phyloP scores from a whole-genome alignment of 495 filamentous ascomycete species.

The Annulohypoxylon moriforme region DNA sequence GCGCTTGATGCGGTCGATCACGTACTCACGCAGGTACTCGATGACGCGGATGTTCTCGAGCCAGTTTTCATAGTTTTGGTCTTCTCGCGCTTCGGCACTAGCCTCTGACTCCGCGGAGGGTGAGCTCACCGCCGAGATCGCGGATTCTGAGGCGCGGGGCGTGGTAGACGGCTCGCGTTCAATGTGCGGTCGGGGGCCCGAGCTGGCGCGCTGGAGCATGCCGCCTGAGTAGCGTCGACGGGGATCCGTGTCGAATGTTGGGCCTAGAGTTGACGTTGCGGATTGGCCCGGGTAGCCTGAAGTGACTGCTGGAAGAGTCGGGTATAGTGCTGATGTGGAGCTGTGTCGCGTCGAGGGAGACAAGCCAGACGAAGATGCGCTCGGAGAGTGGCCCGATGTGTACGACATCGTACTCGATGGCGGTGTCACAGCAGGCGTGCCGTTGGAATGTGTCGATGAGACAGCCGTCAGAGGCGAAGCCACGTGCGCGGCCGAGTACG shows the following conservation, averaged over 20 bases:
- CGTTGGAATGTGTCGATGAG: constrained; percentile 64
- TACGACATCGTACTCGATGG: constrained; percentile 89
- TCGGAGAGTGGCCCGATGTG: constrained; percentile 85
- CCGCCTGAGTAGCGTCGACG: constrained; percentile 90
- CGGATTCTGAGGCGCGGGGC: constrained; percentile 61
- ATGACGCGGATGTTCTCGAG: constrained; percentile 85
- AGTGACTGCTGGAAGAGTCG: constrained; percentile 80
- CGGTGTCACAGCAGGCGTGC: constrained; percentile 89
- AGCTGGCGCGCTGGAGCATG: constrained; percentile 78
- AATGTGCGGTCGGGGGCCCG: constrained; percentile 53
- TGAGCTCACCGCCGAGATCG: constrained; percentile 55
- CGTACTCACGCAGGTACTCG: constrained; percentile 75
- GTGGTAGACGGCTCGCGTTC: constrained; percentile 64
- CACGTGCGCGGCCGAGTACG: constrained; percentile 66
- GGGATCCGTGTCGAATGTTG: constrained; percentile 81
- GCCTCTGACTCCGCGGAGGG: constrained; percentile 58
- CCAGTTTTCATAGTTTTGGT: constrained; percentile 75
- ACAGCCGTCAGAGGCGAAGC: constrained; percentile 69
- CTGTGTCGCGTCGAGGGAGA: constrained; percentile 73
- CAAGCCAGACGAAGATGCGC: constrained; percentile 70
- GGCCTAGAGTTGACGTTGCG: constrained; percentile 80
- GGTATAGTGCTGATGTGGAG: constrained; percentile 77
- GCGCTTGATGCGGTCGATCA: constrained; percentile 71
- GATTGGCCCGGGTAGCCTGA: constrained; percentile 71
- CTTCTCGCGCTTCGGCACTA: constrained; percentile 55